These are phyloP conservation scores for Tetrahymena malaccensis DNA, from an alignment of 73 alveolate genomes.

Conservation along the genomic window DNA sequence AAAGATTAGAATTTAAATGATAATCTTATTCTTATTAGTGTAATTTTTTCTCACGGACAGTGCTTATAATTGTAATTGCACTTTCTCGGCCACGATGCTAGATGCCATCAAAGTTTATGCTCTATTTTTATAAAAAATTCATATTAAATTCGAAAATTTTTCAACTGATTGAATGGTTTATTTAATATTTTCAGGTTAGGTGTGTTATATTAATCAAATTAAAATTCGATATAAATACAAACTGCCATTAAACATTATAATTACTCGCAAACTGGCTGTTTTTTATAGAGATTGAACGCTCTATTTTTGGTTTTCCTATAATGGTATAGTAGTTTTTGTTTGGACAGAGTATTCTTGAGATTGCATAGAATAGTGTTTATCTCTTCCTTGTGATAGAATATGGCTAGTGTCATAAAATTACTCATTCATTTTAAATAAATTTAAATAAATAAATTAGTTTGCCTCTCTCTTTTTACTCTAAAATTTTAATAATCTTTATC, in stretches of 20 bases:
- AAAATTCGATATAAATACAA: neutral
- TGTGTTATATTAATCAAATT: neutral
- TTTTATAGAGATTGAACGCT: neutral
- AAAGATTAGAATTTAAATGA: too few relatives aligned
- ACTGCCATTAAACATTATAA: neutral
- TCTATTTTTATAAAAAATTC: neutral
- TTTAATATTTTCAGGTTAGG: neutral
- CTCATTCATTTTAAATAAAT: neutral
- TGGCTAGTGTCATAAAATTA: neutral
- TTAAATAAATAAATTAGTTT: neutral
- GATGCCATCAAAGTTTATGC: neutral
- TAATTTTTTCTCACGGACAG: neutral
- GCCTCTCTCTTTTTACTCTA: neutral
- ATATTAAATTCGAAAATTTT: neutral
- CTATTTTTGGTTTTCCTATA: neutral
- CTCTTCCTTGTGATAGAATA: neutral
- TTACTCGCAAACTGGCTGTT: neutral
- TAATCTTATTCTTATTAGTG: neutral
- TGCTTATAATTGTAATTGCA: neutral
- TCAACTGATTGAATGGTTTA: neutral
- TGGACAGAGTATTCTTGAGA: neutral
- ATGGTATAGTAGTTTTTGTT: neutral
- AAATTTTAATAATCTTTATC: neutral
- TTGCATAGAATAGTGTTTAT: neutral
- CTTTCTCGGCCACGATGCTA: neutral